Conservation (phyloP, 2,329 filamentous ascomycete species). For the Penicillium thymicola region DNA sequence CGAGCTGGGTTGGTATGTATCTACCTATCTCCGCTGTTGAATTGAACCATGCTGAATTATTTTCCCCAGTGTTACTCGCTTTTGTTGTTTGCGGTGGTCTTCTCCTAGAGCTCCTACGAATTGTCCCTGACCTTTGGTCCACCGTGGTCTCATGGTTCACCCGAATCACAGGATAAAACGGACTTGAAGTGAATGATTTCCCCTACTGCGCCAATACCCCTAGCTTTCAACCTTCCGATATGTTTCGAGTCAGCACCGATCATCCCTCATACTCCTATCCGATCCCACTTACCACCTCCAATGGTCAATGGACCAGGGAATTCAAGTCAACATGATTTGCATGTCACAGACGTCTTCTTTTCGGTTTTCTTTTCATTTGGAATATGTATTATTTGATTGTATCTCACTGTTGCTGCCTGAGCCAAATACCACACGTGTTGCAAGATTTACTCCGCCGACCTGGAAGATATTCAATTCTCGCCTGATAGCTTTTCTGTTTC, state of each 20-base stretch:
- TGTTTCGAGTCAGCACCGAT: background rate
- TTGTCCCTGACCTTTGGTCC: conserved; percentile 43
- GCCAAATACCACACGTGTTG: background rate
- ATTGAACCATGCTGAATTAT: conserved; percentile 11
- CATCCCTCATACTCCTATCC: background rate
- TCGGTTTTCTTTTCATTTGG: background rate
- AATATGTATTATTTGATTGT: conserved; percentile 8
- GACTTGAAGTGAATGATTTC: background rate
- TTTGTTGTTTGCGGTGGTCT: conserved; percentile 63
- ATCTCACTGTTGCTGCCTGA: background rate
- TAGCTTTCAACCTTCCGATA: background rate
- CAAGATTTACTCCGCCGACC: background rate
- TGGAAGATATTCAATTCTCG: background rate
- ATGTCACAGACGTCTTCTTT: background rate
- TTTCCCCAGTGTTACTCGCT: conserved; percentile 53
- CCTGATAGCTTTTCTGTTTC: background rate
- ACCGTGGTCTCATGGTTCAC: conserved; percentile 29
- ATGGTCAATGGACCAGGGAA: background rate
- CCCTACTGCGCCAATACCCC: conserved; percentile 16
- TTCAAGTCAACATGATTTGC: background rate
- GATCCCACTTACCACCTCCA: background rate
- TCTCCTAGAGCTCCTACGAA: conserved; percentile 54
- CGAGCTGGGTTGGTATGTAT: conserved; percentile 59
- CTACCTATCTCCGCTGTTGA: background rate
- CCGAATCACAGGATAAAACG: conserved; percentile 20